phyloP scores from a whole-genome alignment of 805 yeast genomes.

The Pichia paraexigua region DNA sequence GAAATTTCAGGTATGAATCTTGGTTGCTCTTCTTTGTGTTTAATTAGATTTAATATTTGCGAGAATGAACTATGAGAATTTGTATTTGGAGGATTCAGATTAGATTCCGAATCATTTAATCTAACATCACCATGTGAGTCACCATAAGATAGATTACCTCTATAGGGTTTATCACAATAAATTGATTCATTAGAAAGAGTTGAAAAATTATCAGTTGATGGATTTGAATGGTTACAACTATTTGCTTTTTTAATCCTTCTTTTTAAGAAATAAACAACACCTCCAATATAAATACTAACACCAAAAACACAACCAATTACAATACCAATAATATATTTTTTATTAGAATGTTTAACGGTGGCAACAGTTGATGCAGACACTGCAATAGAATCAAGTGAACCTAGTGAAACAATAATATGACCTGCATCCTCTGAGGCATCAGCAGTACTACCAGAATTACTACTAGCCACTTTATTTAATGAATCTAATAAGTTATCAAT shows the following conservation, averaged over 20 bases:
- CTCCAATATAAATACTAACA: conserved; percentile 42
- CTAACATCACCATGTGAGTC: conserved; percentile 7
- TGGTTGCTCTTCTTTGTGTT: conserved; percentile 13
- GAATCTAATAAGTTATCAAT: conserved; percentile 34
- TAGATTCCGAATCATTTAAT: conserved; percentile 4
- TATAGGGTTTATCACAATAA: background rate
- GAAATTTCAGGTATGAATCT: conserved; percentile 43
- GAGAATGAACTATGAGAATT: conserved; percentile 7
- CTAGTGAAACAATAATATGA: conserved; percentile 12
- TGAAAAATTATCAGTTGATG: background rate
- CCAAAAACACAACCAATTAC: conserved; percentile 82
- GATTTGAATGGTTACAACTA: background rate
- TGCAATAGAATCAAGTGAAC: conserved; percentile 23
- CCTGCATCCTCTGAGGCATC: conserved; percentile 5
- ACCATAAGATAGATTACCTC: conserved; percentile 1
- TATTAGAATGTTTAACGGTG: conserved; percentile 10
- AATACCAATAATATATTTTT: conserved; percentile 56
- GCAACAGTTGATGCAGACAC: conserved; percentile 10
- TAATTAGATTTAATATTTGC: conserved; percentile 8
- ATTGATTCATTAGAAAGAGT: background rate
- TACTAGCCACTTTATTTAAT: conserved; percentile 4
- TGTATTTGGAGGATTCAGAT: background rate
- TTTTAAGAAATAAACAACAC: conserved; percentile 6
- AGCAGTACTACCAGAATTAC: conserved; percentile 5
- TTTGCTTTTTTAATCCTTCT: conserved; percentile 7